These are phyloP conservation scores for Mycena olivaceomarginata DNA, from an alignment of 768 basidiomycete genomes.

Conservation along the genomic window DNA sequence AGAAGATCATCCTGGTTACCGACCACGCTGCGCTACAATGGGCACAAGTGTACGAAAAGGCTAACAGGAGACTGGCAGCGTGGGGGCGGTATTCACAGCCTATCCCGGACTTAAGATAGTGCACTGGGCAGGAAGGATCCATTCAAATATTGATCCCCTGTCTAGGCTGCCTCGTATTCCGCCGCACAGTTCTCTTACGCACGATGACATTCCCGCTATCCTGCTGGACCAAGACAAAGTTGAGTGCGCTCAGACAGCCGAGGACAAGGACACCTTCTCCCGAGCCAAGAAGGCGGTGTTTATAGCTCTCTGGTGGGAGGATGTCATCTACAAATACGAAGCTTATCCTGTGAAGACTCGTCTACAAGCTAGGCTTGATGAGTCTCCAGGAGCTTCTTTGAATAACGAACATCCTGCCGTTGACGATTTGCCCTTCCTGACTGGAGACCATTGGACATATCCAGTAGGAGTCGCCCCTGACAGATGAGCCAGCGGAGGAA, in stretches of 20 bases:
- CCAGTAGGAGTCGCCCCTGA: not conserved
- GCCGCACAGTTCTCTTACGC: not conserved
- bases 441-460: slow-evolving; percentile 16
- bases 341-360: not conserved
- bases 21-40: too few relatives aligned
- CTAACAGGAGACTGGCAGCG: not conserved
- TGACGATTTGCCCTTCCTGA: slow-evolving; percentile 16
- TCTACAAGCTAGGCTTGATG: not conserved
- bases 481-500: not conserved
- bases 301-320: slow-evolving; percentile 2
- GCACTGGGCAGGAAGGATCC: not conserved
- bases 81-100: slow-evolving; percentile 5
- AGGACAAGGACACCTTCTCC: too few relatives aligned
- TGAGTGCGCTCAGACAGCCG: too few relatives aligned
- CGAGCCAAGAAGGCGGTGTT: not conserved
- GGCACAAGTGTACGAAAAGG: too few relatives aligned
- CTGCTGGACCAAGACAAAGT: too few relatives aligned
- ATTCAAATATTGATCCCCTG: not conserved
- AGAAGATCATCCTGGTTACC: too few relatives aligned
- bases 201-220: not conserved
- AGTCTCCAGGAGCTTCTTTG: not conserved
- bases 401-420: not conserved
- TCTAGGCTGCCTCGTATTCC: not conserved
- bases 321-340: not conserved
- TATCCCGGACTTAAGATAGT: not conserved